A percentile compares a stretch with the other conserved stretches of the same genome.
Conservation (phyloP, 2,329 filamentous ascomycete species). For the Aspergillus sp. region DNA sequence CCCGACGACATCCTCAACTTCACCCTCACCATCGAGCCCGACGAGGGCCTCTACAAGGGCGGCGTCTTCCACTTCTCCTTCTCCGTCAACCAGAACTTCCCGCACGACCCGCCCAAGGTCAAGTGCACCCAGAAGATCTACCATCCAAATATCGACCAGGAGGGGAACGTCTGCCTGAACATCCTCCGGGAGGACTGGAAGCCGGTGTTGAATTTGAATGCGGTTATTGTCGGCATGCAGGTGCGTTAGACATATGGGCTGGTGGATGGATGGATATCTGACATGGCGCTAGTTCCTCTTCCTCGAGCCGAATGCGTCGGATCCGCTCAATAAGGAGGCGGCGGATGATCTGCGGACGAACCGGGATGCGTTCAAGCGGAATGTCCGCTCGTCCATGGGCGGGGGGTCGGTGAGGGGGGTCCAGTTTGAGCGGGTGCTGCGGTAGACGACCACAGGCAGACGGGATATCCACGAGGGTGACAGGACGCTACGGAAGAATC, state of each 20-base stretch:
- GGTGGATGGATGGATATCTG: neutral
- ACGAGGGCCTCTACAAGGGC: conserved; percentile 69
- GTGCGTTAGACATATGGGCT: conserved; percentile 37
- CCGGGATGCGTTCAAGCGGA: conserved; percentile 80
- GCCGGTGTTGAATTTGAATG: conserved; percentile 91
- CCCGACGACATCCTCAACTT: conserved; percentile 52
- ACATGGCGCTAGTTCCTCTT: conserved; percentile 66
- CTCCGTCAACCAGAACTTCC: conserved; percentile 87
- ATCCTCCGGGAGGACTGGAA: conserved; percentile 98
- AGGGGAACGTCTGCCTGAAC: conserved; percentile 96
- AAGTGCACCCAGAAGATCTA: conserved; percentile 98
- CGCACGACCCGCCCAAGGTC: conserved; percentile 94
- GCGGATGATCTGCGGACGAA: conserved; percentile 83
- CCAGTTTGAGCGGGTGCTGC: conserved; percentile 68
- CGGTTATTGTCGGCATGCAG: conserved; percentile 89
- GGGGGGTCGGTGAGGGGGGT: conserved; percentile 67
- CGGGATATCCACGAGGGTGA: neutral
- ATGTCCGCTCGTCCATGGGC: conserved; percentile 74
- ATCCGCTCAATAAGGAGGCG: conserved; percentile 97
- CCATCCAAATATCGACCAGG: conserved; percentile 95
- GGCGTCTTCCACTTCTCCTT: conserved; percentile 86
- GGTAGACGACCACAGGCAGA: conserved; percentile 33
- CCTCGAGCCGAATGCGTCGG: conserved; percentile 91
- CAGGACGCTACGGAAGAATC: no score
- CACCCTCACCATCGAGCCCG: conserved; percentile 40